A percentile compares a stretch with the other conserved stretches of the same genome.
Evolutionary conservation across 441 rosid species (phyloP).

Genomic region (Gossypium armourianum): DNA sequence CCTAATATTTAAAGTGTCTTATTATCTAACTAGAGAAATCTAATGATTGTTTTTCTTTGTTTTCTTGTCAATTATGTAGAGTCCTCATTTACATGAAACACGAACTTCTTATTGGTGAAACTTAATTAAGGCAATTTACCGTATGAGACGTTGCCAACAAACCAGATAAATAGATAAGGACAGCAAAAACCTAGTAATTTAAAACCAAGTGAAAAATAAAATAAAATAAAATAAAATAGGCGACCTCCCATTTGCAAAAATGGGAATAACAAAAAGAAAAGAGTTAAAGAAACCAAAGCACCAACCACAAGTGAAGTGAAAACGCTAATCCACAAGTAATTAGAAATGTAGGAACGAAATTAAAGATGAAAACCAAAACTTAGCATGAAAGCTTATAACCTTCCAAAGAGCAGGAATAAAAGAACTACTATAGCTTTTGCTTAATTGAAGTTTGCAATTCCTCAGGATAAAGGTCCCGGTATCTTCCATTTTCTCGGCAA

Average conservation of each 20-base stretch:
- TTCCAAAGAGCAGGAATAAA: neutral
- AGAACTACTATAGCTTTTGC: conserved; percentile 9
- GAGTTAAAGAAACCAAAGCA: neutral
- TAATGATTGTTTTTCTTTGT: neutral
- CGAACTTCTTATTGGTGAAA: neutral
- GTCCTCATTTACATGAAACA: neutral
- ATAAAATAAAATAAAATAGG: neutral
- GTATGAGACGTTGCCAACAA: neutral
- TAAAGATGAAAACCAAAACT: neutral
- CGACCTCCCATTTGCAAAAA: neutral
- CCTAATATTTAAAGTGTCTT: neutral
- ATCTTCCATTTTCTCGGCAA: conserved; percentile 13
- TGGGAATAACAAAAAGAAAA: neutral
- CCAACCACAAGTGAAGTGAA: neutral
- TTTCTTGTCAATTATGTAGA: neutral
- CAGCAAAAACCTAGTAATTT: neutral
- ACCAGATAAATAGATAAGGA: neutral
- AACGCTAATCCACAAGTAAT: neutral
- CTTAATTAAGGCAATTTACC: neutral
- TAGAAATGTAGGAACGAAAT: neutral
- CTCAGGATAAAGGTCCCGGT: neutral
- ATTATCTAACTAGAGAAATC: neutral
- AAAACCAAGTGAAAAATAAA: neutral
- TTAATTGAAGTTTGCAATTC: conserved; percentile 13
- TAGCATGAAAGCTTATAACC: neutral